A percentile compares a stretch with the other conserved stretches of the same genome.
These are phyloP conservation scores for Coprinopsis strossmayeri DNA, from an alignment of 768 basidiomycete species.

Conservation along the genomic window DNA sequence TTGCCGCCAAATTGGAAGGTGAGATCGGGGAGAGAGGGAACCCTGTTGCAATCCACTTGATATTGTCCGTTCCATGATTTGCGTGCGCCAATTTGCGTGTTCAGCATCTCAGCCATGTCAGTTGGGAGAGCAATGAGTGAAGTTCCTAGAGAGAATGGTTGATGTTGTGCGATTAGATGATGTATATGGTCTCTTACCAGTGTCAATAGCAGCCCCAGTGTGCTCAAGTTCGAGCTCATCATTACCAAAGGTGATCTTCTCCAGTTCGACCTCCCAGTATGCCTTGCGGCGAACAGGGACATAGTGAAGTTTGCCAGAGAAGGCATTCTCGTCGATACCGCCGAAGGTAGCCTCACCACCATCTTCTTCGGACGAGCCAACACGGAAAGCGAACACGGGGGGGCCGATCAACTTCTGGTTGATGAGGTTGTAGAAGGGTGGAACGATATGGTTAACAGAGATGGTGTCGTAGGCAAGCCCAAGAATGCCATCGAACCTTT, in stretches of 20 bases:
- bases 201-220: slow-evolving; percentile 92
- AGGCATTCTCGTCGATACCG: slow-evolving; percentile 74
- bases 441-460: slow-evolving; percentile 85
- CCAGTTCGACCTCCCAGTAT: slow-evolving; percentile 97
- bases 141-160: slow-evolving; percentile 50
- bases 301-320: slow-evolving; percentile 75
- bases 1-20: slow-evolving; percentile 79
- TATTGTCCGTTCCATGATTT: slow-evolving; percentile 97
- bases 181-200: slow-evolving; percentile 39
- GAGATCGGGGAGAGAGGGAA: slow-evolving; percentile 79
- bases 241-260: slow-evolving; percentile 78
- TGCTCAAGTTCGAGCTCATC: slow-evolving; percentile 87
- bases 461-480: slow-evolving; percentile 96
- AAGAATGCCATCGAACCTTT: slow-evolving; percentile 90
- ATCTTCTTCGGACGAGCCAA: slow-evolving; percentile 82
- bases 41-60: slow-evolving; percentile 79
- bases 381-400: slow-evolving; percentile 90
- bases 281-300: slow-evolving; percentile 92
- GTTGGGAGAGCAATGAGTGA: slow-evolving; percentile 90
- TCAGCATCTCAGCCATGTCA: slow-evolving; percentile 97
- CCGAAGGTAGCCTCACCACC: slow-evolving; percentile 91
- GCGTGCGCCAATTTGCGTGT: slow-evolving; percentile 89
- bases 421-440: slow-evolving; percentile 94
- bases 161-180: neutral
- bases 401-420: slow-evolving; percentile 72